Base-by-base conservation (phyloP, 2,329 filamentous ascomycete species). In the Alternaria ethzedia region DNA sequence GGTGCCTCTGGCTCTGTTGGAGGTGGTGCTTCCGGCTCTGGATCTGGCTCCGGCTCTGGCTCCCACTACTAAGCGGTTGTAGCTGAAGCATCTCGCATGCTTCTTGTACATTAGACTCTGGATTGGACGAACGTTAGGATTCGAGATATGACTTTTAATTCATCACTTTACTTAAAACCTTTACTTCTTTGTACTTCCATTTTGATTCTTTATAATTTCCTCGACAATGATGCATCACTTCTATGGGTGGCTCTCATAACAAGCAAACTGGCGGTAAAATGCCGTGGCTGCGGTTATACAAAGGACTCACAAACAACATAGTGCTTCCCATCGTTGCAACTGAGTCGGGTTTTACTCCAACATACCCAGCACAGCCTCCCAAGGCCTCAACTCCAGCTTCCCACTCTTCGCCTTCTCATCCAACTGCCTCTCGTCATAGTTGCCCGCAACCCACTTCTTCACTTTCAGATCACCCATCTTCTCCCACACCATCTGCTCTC, bases 401-500 rank as follows among this genome's bases (percentile, higher is more conserved):
- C 70, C 71, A 43, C 63, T 64, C 57, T 55, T 70, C 10, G 54
- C 57, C 57, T 69, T 70, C 20, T 49, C 23, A 4, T 70, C 70
- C 21, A 76, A 62, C 1, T 73, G 69, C 30, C 54, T 70, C 65
- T 76, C 73, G 55, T 75, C 70, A 54, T 79, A 80, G 58, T 78
- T 81, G 20, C 78, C 78, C 26, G 76, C 75, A 66, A 80, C 74
- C 78, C 78, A 81, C 54, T 73, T 72, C 65, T 67, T 61, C 12
- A 79, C 71, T 61, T 72, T 75, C 23, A 75, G 28, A 20, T 57
- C 66, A 32, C 62, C 67, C 30, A 79, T 59, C 3, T 72, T 66
- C 12, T 70, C 64, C 79, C 79, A 81, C 3, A 32, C 44, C 1
- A 77, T 64, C 46, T 69, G 65, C 9, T 75, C 67, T 13, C 74